These are phyloP conservation scores for Monilinia fructigena DNA, from an alignment of 2,329 filamentous ascomycete species.

Conservation along the genomic window DNA sequence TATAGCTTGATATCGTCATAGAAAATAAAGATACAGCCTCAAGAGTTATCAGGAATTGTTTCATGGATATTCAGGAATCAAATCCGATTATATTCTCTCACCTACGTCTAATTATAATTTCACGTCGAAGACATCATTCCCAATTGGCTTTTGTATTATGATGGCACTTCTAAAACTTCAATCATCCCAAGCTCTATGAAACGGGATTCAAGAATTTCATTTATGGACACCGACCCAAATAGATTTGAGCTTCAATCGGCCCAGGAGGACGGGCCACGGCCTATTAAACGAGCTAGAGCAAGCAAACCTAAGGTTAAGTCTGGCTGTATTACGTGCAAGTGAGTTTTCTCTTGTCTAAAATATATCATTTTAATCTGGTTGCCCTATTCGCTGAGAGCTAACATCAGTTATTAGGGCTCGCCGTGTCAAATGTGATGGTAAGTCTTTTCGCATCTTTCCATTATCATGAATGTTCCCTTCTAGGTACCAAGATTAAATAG, in stretches of 20 bases:
- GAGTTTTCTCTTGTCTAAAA: constrained; percentile 36
- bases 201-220: neutral
- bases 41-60: neutral
- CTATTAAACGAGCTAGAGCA: constrained; percentile 33
- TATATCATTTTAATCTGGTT: neutral
- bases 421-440: constrained; percentile 61
- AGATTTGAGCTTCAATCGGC: constrained; percentile 26
- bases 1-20: constrained; percentile 6
- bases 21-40: neutral
- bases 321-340: constrained; percentile 67
- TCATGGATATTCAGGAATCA: neutral
- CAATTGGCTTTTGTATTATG: neutral
- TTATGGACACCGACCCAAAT: neutral
- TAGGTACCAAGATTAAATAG: neutral
- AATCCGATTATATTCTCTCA: constrained; percentile 10
- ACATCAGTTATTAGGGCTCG: constrained; percentile 41
- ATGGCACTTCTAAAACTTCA: constrained; percentile 8
- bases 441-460: neutral
- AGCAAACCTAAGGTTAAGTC: constrained; percentile 58
- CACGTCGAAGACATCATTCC: neutral
- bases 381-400: neutral
- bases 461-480: neutral
- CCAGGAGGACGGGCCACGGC: constrained; percentile 26
- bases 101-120: constrained; percentile 1
- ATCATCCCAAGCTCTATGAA: neutral